These are phyloP conservation scores for Daldinia concentrica DNA, from an alignment of 495 filamentous ascomycete species.

Conservation along the genomic window DNA sequence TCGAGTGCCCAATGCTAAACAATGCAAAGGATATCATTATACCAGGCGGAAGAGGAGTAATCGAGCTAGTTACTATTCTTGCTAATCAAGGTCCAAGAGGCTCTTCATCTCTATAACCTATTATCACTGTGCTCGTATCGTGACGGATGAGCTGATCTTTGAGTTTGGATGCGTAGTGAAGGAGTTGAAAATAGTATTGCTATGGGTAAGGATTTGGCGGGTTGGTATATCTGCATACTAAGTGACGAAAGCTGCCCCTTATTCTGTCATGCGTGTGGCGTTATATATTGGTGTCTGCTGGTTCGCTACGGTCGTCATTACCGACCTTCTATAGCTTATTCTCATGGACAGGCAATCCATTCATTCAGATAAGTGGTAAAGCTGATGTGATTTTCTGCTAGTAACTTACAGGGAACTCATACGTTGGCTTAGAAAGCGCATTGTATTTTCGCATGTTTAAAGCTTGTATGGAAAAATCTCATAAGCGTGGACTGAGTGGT, in stretches of 20 bases:
- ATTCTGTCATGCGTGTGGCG: not conserved
- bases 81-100: no score
- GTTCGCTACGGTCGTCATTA: not conserved
- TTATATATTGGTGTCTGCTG: not conserved
- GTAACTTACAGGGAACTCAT: slow-evolving; percentile 1
- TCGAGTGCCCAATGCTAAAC: not conserved
- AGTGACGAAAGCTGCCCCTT: not conserved
- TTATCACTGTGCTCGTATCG: no score
- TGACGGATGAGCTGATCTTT: no score
- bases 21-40: no score
- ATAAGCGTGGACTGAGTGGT: slow-evolving; percentile 5
- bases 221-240: not conserved
- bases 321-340: not conserved
- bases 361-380: not conserved
- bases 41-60: no score
- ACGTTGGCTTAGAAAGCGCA: not conserved
- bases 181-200: no score
- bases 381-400: not conserved
- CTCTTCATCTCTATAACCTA: no score
- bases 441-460: not conserved
- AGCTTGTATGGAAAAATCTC: not conserved
- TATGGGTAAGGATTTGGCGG: no score
- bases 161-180: no score
- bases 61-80: no score
- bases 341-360: not conserved